Conservation (phyloP, 495 filamentous ascomycete species). For the Extremus antarcticus region DNA sequence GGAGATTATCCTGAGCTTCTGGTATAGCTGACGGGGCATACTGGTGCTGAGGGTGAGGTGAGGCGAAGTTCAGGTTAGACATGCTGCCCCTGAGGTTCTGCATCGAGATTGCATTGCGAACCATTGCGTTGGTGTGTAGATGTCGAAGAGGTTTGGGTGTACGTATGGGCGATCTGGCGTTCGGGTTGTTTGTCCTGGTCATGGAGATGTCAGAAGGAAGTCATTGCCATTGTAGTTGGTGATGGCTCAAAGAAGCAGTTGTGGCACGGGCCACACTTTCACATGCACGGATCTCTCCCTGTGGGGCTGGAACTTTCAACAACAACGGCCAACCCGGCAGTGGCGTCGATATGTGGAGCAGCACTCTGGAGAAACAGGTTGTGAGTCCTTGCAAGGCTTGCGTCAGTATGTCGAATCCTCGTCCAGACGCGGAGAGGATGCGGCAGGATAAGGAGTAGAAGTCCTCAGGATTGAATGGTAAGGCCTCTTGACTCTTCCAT, state of each 20-base stretch:
- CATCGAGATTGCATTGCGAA: constrained; percentile 13
- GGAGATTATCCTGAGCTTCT: background rate
- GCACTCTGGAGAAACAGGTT: background rate
- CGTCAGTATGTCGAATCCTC: background rate
- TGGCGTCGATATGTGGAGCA: background rate
- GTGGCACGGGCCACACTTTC: background rate
- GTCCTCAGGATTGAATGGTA: background rate
- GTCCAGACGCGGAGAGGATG: background rate
- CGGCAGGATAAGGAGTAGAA: no score
- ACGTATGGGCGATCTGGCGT: background rate
- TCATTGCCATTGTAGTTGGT: no score
- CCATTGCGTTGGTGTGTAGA: constrained; percentile 2
- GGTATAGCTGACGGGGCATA: background rate
- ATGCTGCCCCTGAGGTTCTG: constrained; percentile 8
- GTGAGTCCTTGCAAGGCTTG: background rate
- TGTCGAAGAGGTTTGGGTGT: background rate
- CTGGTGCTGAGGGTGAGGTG: background rate
- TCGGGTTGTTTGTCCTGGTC: background rate
- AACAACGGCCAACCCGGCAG: no score
- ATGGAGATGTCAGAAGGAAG: background rate
- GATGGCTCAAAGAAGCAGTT: no score
- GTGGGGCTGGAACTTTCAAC: background rate
- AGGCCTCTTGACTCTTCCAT: background rate
- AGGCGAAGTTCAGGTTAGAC: constrained; percentile 2
- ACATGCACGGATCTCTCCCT: background rate